phyloP scores from a whole-genome alignment of 2,329 filamentous ascomycete genomes.

The Ophiocordyceps camponoti-leonardi region DNA sequence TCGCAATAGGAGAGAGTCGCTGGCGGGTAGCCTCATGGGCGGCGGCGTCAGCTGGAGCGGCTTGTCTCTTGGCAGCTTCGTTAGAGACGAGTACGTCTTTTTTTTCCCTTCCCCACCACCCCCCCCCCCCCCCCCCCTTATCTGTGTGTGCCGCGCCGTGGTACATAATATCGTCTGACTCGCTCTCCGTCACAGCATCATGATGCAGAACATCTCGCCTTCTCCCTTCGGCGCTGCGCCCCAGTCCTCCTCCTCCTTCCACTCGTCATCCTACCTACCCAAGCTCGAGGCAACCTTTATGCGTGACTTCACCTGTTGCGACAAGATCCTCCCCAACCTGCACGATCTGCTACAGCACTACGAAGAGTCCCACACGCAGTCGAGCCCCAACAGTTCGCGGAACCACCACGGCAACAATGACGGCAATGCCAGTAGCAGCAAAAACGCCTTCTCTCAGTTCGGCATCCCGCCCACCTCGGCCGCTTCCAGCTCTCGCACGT shows the following conservation, averaged over 20 bases:
- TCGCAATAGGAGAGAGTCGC: constrained; percentile 41
- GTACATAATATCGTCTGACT: constrained; percentile 1
- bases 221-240: constrained; percentile 39
- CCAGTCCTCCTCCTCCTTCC: constrained; percentile 73
- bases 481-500: constrained; percentile 15
- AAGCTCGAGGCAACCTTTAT: constrained; percentile 97
- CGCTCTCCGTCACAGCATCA: constrained; percentile 42
- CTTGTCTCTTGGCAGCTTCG: constrained; percentile 89
- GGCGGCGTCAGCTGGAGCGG: constrained; percentile 95
- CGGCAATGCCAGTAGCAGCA: too few relatives aligned
- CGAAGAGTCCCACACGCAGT: constrained; percentile 78
- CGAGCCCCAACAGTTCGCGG: constrained; percentile 26
- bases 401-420: constrained; percentile 4
- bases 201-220: constrained; percentile 93
- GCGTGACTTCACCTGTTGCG: constrained; percentile 93
- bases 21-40: constrained; percentile 50
- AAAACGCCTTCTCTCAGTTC: constrained; percentile 23
- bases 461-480: constrained; percentile 15
- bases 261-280: constrained; percentile 90
- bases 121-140: background rate
- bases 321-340: constrained; percentile 71
- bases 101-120: background rate
- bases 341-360: constrained; percentile 95
- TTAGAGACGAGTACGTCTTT: constrained; percentile 95
- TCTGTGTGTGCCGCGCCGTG: too few relatives aligned